These are phyloP conservation scores for Diversispora eburnea DNA, from an alignment of 192 early-diverging fungal genomes.

Conservation along the genomic window DNA sequence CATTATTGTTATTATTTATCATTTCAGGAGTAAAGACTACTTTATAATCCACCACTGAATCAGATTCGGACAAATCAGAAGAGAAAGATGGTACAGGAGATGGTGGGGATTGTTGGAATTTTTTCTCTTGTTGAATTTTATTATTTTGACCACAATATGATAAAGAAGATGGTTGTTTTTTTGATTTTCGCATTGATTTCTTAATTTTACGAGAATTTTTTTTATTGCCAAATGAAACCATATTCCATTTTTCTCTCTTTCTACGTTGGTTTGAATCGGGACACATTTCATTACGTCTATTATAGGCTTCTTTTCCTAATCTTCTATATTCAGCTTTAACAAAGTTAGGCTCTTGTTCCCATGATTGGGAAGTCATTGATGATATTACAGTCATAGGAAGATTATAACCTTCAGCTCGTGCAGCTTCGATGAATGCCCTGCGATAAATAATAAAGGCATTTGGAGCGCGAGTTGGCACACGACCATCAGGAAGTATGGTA, in stretches of 20 bases:
- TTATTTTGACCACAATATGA: no score
- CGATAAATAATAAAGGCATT: conserved; percentile 19
- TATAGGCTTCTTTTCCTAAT: conserved; percentile 6
- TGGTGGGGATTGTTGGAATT: not conserved
- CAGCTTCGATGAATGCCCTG: not conserved
- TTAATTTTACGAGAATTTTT: not conserved
- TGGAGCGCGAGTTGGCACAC: not conserved
- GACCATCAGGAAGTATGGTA: not conserved
- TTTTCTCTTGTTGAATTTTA: not conserved
- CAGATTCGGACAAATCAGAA: no score
- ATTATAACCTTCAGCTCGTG: conserved; percentile 6
- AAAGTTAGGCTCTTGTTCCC: conserved; percentile 1
- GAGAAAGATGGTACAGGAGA: not conserved
- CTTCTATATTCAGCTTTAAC: conserved; percentile 16
- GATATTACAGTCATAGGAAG: conserved; percentile 17
- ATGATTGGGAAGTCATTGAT: conserved; percentile 11
- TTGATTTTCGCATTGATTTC: not conserved
- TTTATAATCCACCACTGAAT: no score
- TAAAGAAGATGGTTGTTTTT: not conserved
- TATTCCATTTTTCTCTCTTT: not conserved
- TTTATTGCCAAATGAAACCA: not conserved
- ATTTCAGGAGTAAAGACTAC: not conserved
- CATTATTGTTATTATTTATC: not conserved
- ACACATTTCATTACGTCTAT: not conserved
- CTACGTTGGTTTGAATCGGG: conserved; percentile 3